Conservation (phyloP, 345 rosid genomes). For the Camelina laxa region DNA sequence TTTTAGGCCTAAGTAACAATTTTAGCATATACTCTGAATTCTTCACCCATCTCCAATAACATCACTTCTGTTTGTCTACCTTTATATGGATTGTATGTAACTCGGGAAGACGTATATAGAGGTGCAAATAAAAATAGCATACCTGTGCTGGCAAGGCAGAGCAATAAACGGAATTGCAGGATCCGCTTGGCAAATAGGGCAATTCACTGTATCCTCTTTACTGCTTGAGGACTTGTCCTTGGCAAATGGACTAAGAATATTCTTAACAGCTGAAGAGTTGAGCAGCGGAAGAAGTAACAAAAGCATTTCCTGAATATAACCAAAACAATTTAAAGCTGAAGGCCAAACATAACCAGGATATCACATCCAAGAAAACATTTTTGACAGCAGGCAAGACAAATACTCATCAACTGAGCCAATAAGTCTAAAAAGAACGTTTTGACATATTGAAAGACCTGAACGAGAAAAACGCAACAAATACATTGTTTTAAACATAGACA, state of each 20-base stretch:
- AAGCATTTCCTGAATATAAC: constrained; percentile 81
- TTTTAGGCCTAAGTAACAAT: constrained; percentile 5
- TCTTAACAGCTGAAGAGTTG: constrained; percentile 81
- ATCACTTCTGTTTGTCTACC: constrained; percentile 1
- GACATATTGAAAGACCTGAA: constrained; percentile 11
- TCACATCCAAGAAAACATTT: constrained; percentile 20
- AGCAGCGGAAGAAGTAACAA: constrained; percentile 96
- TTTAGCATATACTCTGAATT: constrained; percentile 9
- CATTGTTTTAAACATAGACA: constrained; percentile 7
- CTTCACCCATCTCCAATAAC: constrained; percentile 18
- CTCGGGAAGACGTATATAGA: constrained; percentile 3
- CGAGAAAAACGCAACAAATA: not conserved
- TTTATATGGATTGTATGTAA: not conserved
- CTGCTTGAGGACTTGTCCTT: constrained; percentile 75
- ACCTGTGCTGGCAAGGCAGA: constrained; percentile 97
- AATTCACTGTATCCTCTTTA: constrained; percentile 57
- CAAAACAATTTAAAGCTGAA: constrained; percentile 27
- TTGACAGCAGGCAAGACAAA: constrained; percentile 3
- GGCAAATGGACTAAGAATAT: constrained; percentile 77
- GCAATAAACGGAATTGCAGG: constrained; percentile 90
- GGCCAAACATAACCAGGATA: constrained; percentile 17
- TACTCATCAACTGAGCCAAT: constrained; percentile 7
- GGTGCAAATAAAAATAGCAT: constrained; percentile 27
- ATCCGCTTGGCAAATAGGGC: constrained; percentile 82
- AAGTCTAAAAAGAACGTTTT: constrained; percentile 6